These are phyloP conservation scores for Phaeosphaeriaceae sp. DNA, from an alignment of 2,329 filamentous ascomycete species.

Conservation along the genomic window DNA sequence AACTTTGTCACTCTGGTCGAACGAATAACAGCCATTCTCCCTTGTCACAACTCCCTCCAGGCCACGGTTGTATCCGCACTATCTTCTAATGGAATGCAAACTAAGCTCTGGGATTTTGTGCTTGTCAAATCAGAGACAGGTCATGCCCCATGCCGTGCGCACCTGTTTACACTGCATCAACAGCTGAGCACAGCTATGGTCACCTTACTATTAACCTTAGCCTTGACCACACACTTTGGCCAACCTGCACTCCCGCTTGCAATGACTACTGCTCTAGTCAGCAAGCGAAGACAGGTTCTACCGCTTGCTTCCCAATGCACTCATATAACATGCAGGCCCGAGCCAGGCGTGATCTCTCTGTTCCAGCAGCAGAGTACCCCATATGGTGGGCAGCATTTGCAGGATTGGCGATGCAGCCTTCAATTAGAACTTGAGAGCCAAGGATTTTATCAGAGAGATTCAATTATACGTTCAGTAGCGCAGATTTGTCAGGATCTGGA, in stretches of 20 bases:
- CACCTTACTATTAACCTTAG: slow-evolving; percentile 36
- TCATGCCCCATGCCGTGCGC: slow-evolving; percentile 18
- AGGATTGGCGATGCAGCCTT: slow-evolving; percentile 59
- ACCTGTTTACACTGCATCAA: slow-evolving; percentile 16
- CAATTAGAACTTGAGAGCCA: slow-evolving; percentile 50
- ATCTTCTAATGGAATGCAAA: slow-evolving; percentile 32
- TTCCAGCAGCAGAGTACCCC: slow-evolving; percentile 51
- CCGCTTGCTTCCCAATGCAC: slow-evolving; percentile 16
- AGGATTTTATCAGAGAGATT: slow-evolving; percentile 52
- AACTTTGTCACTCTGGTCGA: slow-evolving; percentile 23
- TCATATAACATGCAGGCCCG: slow-evolving; percentile 12
- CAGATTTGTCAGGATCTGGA: slow-evolving; percentile 64
- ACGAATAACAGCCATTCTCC: slow-evolving; percentile 19
- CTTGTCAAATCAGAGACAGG: neutral
- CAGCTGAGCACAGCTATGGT: slow-evolving; percentile 30
- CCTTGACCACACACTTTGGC: slow-evolving; percentile 22
- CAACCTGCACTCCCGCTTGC: slow-evolving; percentile 21
- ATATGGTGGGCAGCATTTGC: slow-evolving; percentile 33
- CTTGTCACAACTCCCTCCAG: slow-evolving; percentile 20
- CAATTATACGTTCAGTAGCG: slow-evolving; percentile 57
- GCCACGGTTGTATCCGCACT: slow-evolving; percentile 30
- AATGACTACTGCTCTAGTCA: slow-evolving; percentile 30
- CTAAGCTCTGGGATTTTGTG: slow-evolving; percentile 26
- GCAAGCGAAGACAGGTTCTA: slow-evolving; percentile 34
- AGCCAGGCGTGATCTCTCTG: slow-evolving; percentile 28